Evolutionary conservation across 2,329 filamentous ascomycete species (phyloP), one percentile per base, ranked within the genome.

Genomic region (Fusarium papillatum): DNA sequence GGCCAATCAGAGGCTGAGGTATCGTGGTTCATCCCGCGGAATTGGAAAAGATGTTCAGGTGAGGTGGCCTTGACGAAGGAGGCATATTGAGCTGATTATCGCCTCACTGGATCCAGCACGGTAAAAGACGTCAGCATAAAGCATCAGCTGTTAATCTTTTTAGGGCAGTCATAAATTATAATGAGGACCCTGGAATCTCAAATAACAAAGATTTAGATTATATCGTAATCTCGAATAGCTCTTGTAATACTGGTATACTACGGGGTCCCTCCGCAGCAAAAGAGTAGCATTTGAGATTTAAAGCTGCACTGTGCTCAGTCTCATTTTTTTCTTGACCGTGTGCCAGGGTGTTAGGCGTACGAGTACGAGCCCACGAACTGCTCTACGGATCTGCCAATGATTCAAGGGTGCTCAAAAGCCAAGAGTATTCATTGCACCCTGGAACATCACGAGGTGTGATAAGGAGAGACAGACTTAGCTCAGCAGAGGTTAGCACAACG

Each of bases 31-130:
- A n/a, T 59, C 43, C 38, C 29, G 34, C 66, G 70, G 66, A 76
- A 70, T 50, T 76, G 43, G 48, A 16, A 11, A 38, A 29, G 64
- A 34, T 43, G 46, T 55, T 55, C 70, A 70, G 60, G 60, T 64
- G 19, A 55, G 62, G 66, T 64, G 59, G 69, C 65, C 34, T 46
- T 73, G 63, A 50, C 53, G 10, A 19, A 39, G 39, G 43, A 24
- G 24, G 46, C 36, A 34, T 57, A 57, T 64, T 39, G 36, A 57
- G 34, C 29, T 65, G 36, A 41, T 34, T 50, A 16, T 50, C 41
- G n/a, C 39, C 61, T 50, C 61, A 64, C 29, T 22, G 17, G 43
- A 14, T 17, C 7, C n/a, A 36, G 31, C 13, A 48, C 17, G 17
- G 60, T 9, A 63, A 46, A 6, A 11, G 24, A 48, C 6, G 16